Conservation (phyloP, 1,284 basidiomycete genomes). For the Cutaneotrichosporon spelunceum region DNA sequence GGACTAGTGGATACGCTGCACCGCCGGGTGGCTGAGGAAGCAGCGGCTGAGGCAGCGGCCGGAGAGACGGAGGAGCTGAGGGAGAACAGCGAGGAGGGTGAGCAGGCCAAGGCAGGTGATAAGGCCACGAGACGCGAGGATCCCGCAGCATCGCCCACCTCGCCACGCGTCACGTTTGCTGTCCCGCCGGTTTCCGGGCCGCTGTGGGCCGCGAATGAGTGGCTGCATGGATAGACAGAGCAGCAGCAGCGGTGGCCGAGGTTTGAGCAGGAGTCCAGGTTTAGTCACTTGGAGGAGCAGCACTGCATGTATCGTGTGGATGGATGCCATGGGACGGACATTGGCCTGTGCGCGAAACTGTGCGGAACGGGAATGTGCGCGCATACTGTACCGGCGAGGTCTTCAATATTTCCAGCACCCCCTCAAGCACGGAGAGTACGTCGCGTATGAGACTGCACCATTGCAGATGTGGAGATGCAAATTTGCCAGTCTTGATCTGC, state of each 20-base stretch:
- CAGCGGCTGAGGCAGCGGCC: not conserved
- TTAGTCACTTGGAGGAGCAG: not conserved
- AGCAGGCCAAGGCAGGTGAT: not conserved
- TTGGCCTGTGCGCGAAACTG: too few relatives aligned
- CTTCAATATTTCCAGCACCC: too few relatives aligned
- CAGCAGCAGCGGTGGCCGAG: not conserved
- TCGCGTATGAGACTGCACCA: too few relatives aligned
- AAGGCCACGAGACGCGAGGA: not conserved
- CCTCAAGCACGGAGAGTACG: too few relatives aligned
- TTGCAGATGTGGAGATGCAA: too few relatives aligned
- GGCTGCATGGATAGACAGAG: not conserved
- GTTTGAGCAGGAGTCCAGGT: not conserved
- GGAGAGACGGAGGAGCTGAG: not conserved
- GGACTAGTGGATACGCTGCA: slow-evolving; percentile 44
- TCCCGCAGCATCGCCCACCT: not conserved
- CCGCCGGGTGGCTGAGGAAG: slow-evolving; percentile 16
- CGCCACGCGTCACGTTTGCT: not conserved
- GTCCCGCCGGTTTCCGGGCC: not conserved
- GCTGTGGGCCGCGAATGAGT: not conserved
- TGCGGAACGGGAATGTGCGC: too few relatives aligned
- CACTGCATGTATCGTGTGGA: not conserved
- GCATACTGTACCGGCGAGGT: too few relatives aligned
- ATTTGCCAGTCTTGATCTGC: too few relatives aligned
- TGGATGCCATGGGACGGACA: not conserved
- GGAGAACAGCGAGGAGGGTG: not conserved